Conservation (phyloP, 192 early-diverging fungal genomes). For the Coemansia sp. region DNA sequence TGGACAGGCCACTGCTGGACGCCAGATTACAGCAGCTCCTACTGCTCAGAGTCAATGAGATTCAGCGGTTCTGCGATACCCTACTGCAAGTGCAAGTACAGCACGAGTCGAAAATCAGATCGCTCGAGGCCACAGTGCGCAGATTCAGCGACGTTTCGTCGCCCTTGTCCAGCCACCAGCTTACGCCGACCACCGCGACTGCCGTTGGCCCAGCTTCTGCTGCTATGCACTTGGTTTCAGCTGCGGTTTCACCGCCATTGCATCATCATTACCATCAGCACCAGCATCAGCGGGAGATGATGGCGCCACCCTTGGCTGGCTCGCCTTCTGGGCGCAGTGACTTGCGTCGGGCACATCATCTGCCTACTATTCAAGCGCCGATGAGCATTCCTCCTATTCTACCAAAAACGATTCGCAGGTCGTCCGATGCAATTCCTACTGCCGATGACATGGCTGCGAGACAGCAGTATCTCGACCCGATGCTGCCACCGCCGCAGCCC, state of each 20-base stretch:
- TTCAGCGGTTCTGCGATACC: constrained; percentile 27
- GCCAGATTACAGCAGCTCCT: constrained; percentile 1
- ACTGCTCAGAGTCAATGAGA: constrained; percentile 13
- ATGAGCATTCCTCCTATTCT: neutral
- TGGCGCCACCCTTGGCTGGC: neutral
- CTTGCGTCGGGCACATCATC: neutral
- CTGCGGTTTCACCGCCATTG: neutral
- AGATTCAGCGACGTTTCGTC: neutral
- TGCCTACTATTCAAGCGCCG: neutral
- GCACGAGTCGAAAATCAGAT: constrained; percentile 21
- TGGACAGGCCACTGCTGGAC: neutral
- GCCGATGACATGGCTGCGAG: neutral
- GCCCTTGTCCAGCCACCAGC: neutral
- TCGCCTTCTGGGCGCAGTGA: neutral
- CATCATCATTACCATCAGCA: neutral
- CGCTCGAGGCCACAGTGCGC: constrained; percentile 19
- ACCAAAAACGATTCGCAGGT: neutral
- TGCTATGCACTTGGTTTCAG: neutral
- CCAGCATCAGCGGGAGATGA: constrained; percentile 5
- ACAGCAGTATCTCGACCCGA: neutral
- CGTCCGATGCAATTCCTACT: neutral
- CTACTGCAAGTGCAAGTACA: constrained; percentile 27
- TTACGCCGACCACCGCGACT: neutral
- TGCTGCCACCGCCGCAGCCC: neutral
- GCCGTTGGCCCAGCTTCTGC: neutral